Conservation (phyloP, 169 alveolate genomes). For the Plasmodium gaboni region DNA sequence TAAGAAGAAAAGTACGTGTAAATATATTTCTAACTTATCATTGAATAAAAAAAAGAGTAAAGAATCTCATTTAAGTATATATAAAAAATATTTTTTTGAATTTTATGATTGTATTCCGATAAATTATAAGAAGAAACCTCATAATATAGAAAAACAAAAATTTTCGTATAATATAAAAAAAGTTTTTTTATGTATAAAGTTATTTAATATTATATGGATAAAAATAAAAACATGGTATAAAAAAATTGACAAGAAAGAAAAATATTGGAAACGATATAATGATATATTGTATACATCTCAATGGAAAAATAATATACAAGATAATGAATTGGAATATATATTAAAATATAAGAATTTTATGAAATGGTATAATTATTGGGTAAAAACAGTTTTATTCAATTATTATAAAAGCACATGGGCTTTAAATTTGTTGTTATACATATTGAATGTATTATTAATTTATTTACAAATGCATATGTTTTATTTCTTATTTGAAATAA, state of each 20-base stretch:
- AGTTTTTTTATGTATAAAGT: conserved; percentile 15
- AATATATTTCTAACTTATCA: conserved; percentile 18
- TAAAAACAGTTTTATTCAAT: conserved; percentile 25
- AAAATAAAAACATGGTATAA: conserved; percentile 2
- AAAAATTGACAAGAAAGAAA: conserved; percentile 10
- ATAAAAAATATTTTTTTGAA: conserved; percentile 15
- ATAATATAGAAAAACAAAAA: conserved; percentile 10
- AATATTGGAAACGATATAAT: conserved; percentile 46
- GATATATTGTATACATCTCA: conserved; percentile 35
- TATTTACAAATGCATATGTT: conserved; percentile 39
- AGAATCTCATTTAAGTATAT: conserved; percentile 6
- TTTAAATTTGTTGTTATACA: conserved; percentile 4
- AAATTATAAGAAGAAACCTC: conserved; percentile 17
- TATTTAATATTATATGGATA: conserved; percentile 5
- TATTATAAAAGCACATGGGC: conserved; percentile 39
- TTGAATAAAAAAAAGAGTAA: conserved; percentile 1
- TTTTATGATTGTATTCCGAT: conserved; percentile 49
- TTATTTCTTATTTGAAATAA: conserved; percentile 5
- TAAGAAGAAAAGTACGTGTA: conserved; percentile 18
- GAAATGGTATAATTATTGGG: conserved; percentile 69
- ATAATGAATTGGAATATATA: conserved; percentile 62
- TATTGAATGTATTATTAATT: conserved; percentile 22
- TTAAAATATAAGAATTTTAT: conserved; percentile 56
- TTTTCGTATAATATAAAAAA: conserved; percentile 11
- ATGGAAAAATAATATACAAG: conserved; percentile 37